Conservation (phyloP, 345 rosid genomes). For the Eucalyptus tenuipes region DNA sequence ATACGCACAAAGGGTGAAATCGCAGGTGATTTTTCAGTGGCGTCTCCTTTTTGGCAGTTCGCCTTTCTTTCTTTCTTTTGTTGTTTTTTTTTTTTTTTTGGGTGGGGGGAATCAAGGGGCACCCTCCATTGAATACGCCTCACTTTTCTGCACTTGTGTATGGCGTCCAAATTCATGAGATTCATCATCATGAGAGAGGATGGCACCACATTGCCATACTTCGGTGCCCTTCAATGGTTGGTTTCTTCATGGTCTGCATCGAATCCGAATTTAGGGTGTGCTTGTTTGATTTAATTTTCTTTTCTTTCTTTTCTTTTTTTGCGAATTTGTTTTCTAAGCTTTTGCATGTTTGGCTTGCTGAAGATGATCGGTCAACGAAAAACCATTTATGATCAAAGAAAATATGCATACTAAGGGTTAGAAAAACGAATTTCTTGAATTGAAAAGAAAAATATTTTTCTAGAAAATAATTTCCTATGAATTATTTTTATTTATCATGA, state of each 20-base stretch:
- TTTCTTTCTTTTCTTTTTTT: no score
- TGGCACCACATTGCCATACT: not conserved
- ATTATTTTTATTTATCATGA: not conserved
- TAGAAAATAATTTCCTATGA: no score
- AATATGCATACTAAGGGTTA: not conserved
- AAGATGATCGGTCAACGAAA: not conserved
- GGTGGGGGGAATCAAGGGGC: not conserved
- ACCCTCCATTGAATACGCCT: not conserved
- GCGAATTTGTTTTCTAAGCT: fast-evolving
- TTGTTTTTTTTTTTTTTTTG: not conserved
- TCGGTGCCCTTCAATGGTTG: not conserved
- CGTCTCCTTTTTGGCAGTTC: not conserved
- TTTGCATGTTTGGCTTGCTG: not conserved
- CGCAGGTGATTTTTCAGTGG: not conserved
- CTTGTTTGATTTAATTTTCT: no score
- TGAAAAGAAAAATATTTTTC: not conserved
- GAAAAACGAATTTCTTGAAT: not conserved
- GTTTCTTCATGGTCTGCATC: not conserved
- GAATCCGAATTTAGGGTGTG: not conserved
- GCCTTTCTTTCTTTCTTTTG: not conserved
- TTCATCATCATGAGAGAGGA: not conserved
- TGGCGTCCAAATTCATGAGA: not conserved
- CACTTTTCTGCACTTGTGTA: not conserved
- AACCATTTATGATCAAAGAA: not conserved
- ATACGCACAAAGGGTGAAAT: not conserved